Conservation (phyloP, 441 rosid species). For the Syzygium malaccense region DNA sequence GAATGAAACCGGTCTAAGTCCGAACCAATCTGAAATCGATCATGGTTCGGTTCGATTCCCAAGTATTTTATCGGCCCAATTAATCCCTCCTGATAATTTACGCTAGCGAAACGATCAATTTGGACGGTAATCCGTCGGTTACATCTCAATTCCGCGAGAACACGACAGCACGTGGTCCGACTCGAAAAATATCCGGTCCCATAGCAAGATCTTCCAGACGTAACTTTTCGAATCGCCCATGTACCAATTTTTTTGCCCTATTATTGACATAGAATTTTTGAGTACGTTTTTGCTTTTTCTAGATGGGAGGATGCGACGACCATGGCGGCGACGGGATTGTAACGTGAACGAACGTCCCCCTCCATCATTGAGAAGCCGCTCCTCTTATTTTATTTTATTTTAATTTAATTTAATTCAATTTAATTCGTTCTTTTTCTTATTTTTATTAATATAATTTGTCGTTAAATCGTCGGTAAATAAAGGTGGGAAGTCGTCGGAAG, state of each 20-base stretch:
- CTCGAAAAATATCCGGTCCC: neutral
- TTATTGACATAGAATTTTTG: neutral
- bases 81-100: neutral
- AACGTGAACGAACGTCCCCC: neutral
- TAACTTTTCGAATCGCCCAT: neutral
- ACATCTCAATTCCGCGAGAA: neutral
- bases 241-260: neutral
- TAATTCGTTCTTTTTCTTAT: no score
- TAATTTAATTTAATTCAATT: no score
- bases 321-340: neutral
- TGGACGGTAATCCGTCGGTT: neutral
- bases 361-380: neutral
- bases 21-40: neutral
- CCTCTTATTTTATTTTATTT: neutral
- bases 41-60: neutral
- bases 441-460: neutral
- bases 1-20: neutral
- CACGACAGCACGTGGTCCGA: neutral
- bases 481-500: neutral
- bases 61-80: fast-evolving
- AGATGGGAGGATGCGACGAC: neutral
- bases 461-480: neutral
- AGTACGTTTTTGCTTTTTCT: neutral
- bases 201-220: neutral
- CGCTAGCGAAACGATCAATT: neutral